Conservation (phyloP, 257 asterid genomes). For the Petunia secreta region DNA sequence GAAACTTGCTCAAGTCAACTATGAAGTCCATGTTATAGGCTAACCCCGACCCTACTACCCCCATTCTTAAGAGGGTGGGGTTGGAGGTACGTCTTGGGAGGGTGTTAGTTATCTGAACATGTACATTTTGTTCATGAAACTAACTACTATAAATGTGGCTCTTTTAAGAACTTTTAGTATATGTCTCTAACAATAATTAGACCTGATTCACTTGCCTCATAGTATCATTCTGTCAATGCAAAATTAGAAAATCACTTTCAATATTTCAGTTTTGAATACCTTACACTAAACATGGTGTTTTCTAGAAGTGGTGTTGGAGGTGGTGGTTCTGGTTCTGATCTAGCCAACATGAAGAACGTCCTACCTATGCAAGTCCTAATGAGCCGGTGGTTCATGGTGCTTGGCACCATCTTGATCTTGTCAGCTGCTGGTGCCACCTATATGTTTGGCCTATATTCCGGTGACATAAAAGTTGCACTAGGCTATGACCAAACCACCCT, state of each 20-base stretch:
- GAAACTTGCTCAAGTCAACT: conserved; percentile 36
- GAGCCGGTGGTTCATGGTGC: conserved; percentile 84
- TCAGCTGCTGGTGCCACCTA: conserved; percentile 85
- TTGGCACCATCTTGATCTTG: conserved; percentile 69
- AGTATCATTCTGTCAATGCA: neutral
- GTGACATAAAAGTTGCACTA: conserved; percentile 45
- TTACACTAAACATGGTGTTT: conserved; percentile 39
- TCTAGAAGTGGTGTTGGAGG: conserved; percentile 29
- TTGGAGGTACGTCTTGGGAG: neutral
- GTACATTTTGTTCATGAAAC: neutral
- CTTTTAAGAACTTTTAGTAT: neutral
- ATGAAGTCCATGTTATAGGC: conserved; percentile 25
- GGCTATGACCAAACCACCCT: conserved; percentile 87
- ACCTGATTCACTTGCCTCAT: neutral
- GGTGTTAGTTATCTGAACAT: conserved; percentile 9
- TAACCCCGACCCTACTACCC: neutral
- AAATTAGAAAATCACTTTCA: neutral
- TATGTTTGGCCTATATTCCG: conserved; percentile 73
- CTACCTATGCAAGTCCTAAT: conserved; percentile 46
- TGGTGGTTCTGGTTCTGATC: conserved; percentile 12
- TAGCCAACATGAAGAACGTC: conserved; percentile 25
- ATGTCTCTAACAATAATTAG: neutral
- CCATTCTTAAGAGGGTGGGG: neutral
- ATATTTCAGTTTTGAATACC: no score
- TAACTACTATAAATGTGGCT: neutral